Evolutionary conservation across 208 protist genomes (phyloP), one percentile per base, ranked within the genome.

Genomic region (Wallacemonas rigidus): DNA sequence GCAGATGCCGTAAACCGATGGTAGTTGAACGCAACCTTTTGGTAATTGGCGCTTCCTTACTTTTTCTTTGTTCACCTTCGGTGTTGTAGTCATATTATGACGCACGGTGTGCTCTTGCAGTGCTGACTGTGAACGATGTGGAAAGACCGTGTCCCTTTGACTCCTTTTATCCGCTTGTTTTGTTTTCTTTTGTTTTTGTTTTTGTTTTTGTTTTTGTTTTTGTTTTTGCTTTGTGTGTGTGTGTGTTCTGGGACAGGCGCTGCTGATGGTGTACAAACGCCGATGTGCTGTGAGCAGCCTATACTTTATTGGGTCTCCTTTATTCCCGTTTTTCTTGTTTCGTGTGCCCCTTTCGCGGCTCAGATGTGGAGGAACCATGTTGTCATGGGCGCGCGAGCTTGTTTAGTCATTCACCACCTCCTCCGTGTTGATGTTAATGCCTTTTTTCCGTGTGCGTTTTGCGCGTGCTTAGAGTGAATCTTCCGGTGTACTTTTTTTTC

Each of bases 121-220:
- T 1, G 1, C 7, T 67, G 17, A 35, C 36, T 47, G 36, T 48
- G n/a, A 11, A 9, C 41, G 15, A 38, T 67, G 60, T 41, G 15
- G 60, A 67, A 67, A 17, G 48, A 51, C 14, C 26, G 45, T 69
- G 1, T 60, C 26, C 26, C 26, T 26, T 26, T 26, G 26, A 26
- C 26, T 26, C 26, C 26, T 26, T 26, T 1, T 26, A 26, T 26
- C 26, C 26, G 26, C 26, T 26, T 26, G 26, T 26, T 26, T 64
- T 14, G 9, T 40, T 6, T 64, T 64, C 44, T 62, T 67, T 67
- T 53, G 9, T 43, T 60, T 67, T 62, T 55, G 45, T 65, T 51
- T 67, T 53, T 53, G 43, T 51, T 43, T 61, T n/a, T 53, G 17
- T 15, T 3, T 50, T 11, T 68, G 6, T 47, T 26, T 71, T 45